Evolutionary conservation across 257 asterid species (phyloP), one percentile per base, ranked within the genome.

Genomic region (Penstemon davidsonii): DNA sequence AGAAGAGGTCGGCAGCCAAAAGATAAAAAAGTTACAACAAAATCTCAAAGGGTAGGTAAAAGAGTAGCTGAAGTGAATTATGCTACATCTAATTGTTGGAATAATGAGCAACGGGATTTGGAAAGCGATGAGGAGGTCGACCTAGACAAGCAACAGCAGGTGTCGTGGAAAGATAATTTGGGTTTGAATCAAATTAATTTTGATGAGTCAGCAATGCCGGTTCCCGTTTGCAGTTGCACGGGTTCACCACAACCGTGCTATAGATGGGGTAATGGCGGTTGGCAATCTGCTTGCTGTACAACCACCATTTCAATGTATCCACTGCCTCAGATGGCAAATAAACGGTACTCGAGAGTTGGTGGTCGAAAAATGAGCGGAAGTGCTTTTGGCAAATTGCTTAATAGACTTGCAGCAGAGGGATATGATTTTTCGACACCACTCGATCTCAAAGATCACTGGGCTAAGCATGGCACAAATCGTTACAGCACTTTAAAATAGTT

Each of bases 221-320:
- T 85, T 5, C 96, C 97, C 1, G 92, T 90, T 46, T 90, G 97
- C 78, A 75, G 96, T 8, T 90, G 97, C 84, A 90, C 97, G 9
- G 96, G 97, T 5, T 80, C 94, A 0, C 97, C 97, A 7, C 97
- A 88, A 75, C 97, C 95, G 8, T 90, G 97, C 84, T 90, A 90
- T 56, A 88, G 91, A 74, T 90, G 97, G 97, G 97, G 97, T 15
- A 88, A 78, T 9, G 97, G 96, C 4, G 97, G 97, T 50, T 90
- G 97, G 97, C 97, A 90, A 42, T 90, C 97, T 0, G 97, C 96
- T 25, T 90, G 97, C 82, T 90, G 97, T 52, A 90, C 96, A 10
- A 90, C 95, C 9, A 78, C 95, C 5, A 84, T 90, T 39, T 90
- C 97, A 9, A 85, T 86, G 96, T 90, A 90, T 61, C 97, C 97